These are phyloP conservation scores for Pyrrhoderma lamaoense DNA, from an alignment of 1,284 basidiomycete genomes.

Conservation along the genomic window DNA sequence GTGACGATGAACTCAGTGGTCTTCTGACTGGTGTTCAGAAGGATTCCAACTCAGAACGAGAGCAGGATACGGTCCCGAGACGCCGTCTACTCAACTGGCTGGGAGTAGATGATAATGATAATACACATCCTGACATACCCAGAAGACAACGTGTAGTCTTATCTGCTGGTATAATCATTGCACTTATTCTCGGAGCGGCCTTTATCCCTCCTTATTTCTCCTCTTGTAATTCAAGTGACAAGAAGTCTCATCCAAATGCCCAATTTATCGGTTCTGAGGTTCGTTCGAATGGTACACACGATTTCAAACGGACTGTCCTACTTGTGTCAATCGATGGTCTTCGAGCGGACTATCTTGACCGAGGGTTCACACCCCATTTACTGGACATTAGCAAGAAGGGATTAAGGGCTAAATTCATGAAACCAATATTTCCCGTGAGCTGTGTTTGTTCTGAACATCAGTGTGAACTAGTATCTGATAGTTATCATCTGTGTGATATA, in stretches of 20 bases:
- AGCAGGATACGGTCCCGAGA: background rate
- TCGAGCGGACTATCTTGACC: constrained; percentile 79
- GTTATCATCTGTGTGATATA: constrained; percentile 24
- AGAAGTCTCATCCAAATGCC: constrained; percentile 13
- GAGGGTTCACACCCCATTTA: constrained; percentile 75
- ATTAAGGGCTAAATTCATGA: constrained; percentile 78
- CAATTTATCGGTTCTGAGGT: constrained; percentile 15
- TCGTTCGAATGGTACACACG: constrained; percentile 65
- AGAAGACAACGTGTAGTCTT: constrained; percentile 5
- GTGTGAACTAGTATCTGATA: background rate
- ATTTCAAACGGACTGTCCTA: constrained; percentile 72
- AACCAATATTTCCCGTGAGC: constrained; percentile 78
- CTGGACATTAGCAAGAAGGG: constrained; percentile 73
- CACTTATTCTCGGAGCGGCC: constrained; percentile 13
- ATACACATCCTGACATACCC: background rate
- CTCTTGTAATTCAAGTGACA: background rate
- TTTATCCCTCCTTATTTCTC: constrained; percentile 7
- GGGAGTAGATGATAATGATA: background rate
- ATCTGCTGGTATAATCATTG: constrained; percentile 2
- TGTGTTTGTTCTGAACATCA: background rate
- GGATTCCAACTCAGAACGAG: background rate
- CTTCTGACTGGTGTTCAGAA: constrained; percentile 14
- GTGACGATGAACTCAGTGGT: constrained; percentile 13
- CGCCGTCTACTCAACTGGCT: background rate
- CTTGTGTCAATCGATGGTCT: constrained; percentile 81